Evolutionary conservation across 768 basidiomycete genomes (phyloP).

Genomic region (Boletus barrowsii): DNA sequence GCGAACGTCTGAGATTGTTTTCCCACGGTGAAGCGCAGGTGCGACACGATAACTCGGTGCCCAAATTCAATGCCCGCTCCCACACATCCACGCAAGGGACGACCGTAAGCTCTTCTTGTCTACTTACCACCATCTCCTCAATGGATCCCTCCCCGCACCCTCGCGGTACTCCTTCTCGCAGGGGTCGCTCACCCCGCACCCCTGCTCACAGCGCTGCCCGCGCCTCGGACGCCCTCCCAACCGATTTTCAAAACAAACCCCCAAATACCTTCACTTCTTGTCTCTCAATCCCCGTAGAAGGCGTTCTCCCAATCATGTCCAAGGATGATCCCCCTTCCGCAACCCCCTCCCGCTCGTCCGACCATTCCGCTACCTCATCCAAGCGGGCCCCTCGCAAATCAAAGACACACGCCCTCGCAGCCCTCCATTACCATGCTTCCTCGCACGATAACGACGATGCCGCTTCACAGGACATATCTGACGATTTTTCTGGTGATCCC

Average conservation of each 20-base stretch:
- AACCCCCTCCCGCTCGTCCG: slow-evolving; percentile 32
- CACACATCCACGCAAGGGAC: slow-evolving; percentile 35
- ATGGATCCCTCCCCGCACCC: slow-evolving; percentile 43
- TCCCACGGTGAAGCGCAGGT: slow-evolving; percentile 34
- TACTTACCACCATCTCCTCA: slow-evolving; percentile 38
- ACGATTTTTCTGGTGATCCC: slow-evolving; percentile 47
- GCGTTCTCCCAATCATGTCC: slow-evolving; percentile 60
- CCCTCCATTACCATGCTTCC: slow-evolving; percentile 64
- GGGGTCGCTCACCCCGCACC: slow-evolving; percentile 60
- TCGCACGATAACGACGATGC: slow-evolving; percentile 52
- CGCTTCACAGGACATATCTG: slow-evolving; percentile 37
- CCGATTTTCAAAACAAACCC: slow-evolving; percentile 49
- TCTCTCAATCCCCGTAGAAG: slow-evolving; percentile 75
- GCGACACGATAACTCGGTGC: slow-evolving; percentile 40
- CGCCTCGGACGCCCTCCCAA: slow-evolving; percentile 42
- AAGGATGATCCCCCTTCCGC: slow-evolving; percentile 39
- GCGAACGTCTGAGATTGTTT: slow-evolving; percentile 29
- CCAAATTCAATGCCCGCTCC: slow-evolving; percentile 40
- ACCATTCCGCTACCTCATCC: slow-evolving; percentile 42
- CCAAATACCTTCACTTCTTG: slow-evolving; percentile 57
- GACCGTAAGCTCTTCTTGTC: slow-evolving; percentile 8
- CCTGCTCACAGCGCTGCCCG: slow-evolving; percentile 43
- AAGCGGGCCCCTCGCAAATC: slow-evolving; percentile 85
- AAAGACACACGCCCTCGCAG: slow-evolving; percentile 83
- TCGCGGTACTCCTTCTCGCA: slow-evolving; percentile 60